Evolutionary conservation across 805 yeast genomes (phyloP), one percentile per base, ranked within the genome.

Genomic region (Starmerella apicola): DNA sequence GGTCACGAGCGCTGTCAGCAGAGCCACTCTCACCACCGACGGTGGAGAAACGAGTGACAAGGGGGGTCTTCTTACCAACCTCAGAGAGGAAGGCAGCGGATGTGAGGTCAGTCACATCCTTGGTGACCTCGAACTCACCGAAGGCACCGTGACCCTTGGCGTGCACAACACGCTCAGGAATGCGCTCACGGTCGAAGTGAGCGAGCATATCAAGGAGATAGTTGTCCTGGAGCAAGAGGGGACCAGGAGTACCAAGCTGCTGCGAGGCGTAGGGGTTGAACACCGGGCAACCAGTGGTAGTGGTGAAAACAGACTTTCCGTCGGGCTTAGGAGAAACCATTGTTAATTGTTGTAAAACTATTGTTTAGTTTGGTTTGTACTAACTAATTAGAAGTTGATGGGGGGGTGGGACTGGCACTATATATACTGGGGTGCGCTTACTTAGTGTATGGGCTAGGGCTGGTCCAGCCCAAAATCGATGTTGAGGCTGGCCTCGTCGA

Each of bases 11-110:
- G 18, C 78, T 62, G 51, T 76, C 83, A 8, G 81, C 70, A 29
- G 78, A 65, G 36, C 81, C 83, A 51, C 61, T 61, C 58, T 77
- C 82, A 37, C 81, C 81, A 45, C 80, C 81, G 26, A 76, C 83
- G 17, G 81, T 75, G 37, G 78, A 72, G 60, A 75, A 73, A 43
- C 81, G 66, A 30, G 66, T 57, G 41, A 74, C 59, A 45, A 76
- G 69, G 57, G 71, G 73, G 26, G 94, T 81, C 63, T 75, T 80
- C 65, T 82, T 82, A 51, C 95, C 95, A 41, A 80, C 68, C 34
- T 71, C 65, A 49, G 72, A 71, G 51, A 84, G 71, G 64, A 84
- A 81, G 34, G 54, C 56, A 24, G 66, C 59, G 22, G 47, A 36
- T 17, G 72, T 65, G 39, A 74, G 52, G 50, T 74, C 80, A 9